A percentile compares a stretch with the other conserved stretches of the same genome.
Evolutionary conservation across 2,329 filamentous ascomycete genomes (phyloP).

Genomic region (Colletotrichum chlorophyti): DNA sequence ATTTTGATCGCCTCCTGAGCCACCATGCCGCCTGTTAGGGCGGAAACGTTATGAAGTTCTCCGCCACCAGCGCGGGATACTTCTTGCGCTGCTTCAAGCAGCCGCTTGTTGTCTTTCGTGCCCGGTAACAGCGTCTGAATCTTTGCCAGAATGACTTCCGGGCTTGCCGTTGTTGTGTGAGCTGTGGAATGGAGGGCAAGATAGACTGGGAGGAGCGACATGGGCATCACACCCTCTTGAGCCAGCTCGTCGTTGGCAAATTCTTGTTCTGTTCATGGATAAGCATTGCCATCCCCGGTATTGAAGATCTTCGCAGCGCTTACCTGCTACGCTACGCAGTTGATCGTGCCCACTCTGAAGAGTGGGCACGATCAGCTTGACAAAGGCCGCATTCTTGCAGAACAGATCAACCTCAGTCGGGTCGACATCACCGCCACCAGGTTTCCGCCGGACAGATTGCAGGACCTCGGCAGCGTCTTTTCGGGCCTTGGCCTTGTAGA

Average conservation of each 20-base stretch:
- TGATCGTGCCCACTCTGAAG: slow-evolving; percentile 50
- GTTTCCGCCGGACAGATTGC: slow-evolving; percentile 61
- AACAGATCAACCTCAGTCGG: slow-evolving; percentile 84
- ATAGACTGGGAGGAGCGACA: slow-evolving; percentile 73
- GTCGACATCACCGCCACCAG: slow-evolving; percentile 62
- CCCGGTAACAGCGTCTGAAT: slow-evolving; percentile 52
- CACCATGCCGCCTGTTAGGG: slow-evolving; percentile 87
- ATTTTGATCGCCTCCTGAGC: slow-evolving; percentile 98
- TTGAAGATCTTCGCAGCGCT: slow-evolving; percentile 35
- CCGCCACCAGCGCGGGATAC: slow-evolving; percentile 79
- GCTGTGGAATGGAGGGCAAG: slow-evolving; percentile 66
- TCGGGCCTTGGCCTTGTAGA: slow-evolving; percentile 90
- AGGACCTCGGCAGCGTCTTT: slow-evolving; percentile 80
- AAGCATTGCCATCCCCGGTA: neutral
- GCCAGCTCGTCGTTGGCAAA: slow-evolving; percentile 61
- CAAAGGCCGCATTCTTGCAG: slow-evolving; percentile 93
- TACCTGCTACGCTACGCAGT: slow-evolving; percentile 62
- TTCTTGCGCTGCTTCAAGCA: slow-evolving; percentile 66
- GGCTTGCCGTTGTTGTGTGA: slow-evolving; percentile 49
- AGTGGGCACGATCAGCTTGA: slow-evolving; percentile 86
- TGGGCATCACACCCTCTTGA: slow-evolving; percentile 53
- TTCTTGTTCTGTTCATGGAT: slow-evolving; percentile 53
- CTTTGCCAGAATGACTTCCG: slow-evolving; percentile 60
- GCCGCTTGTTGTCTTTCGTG: slow-evolving; percentile 56
- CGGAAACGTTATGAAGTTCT: slow-evolving; percentile 92